Conservation (phyloP, 257 asterid genomes). For the Lavandula angustifolia region DNA sequence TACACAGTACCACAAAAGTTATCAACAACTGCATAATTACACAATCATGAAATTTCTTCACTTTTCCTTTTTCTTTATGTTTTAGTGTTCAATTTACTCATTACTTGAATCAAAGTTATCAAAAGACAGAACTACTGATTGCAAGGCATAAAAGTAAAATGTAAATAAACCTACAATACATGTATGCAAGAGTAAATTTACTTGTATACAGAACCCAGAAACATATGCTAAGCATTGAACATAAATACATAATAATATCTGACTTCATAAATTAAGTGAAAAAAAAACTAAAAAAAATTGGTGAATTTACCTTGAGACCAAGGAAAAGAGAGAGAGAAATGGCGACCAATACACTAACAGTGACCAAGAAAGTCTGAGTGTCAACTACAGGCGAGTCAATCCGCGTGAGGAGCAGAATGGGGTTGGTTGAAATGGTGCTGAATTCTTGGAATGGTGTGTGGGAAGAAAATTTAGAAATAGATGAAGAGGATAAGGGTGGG, state of each 20-base stretch:
- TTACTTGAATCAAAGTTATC: not conserved
- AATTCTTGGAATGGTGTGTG: constrained; percentile 35
- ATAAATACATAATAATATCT: not conserved
- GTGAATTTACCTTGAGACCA: constrained; percentile 68
- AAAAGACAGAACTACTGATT: not conserved
- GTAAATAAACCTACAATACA: not conserved
- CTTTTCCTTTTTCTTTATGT: not conserved
- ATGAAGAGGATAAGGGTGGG: constrained; percentile 38
- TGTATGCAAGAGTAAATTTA: no score
- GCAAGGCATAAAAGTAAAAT: constrained; percentile 11
- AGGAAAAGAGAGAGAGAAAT: constrained; percentile 80
- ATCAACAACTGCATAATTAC: not conserved
- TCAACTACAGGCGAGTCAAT: constrained; percentile 59
- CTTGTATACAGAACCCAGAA: not conserved
- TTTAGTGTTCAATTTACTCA: not conserved
- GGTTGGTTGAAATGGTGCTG: constrained; percentile 34
- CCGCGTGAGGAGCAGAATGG: constrained; percentile 62
- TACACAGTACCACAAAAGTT: not conserved
- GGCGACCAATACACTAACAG: constrained; percentile 78
- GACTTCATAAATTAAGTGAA: not conserved
- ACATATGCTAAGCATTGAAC: not conserved
- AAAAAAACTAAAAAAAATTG: not conserved
- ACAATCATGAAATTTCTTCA: not conserved
- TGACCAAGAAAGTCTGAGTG: constrained; percentile 81
- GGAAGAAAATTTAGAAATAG: constrained; percentile 29